Evolutionary conservation across 495 filamentous ascomycete species (phyloP), one percentile per base, ranked within the genome.

Genomic region (Lichenothelia convexa): DNA sequence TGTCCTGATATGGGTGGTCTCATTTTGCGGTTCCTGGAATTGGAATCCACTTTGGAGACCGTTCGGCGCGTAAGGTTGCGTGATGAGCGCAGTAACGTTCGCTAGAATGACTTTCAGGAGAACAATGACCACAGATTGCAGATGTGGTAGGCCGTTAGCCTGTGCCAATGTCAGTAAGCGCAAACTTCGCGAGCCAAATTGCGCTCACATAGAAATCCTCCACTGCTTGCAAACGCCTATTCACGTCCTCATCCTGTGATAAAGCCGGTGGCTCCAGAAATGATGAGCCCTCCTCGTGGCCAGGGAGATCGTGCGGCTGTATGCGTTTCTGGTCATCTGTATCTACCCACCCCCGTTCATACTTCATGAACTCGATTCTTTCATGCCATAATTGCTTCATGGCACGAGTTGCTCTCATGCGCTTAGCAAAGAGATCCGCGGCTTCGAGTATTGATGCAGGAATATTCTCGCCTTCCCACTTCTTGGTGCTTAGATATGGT

Each of bases 381-480:
- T 93, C 87, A 45, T 91, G 74, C 89, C 89, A 97, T 22, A 97
- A 61, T 55, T 97, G 91, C 34, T 76, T 71, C 63, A 89, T 89
- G 1, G 83, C 81, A 36, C 91, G 62, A 0, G 82, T 87, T 67
- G 86, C 92, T 41, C 86, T 68, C 47, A 93, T 85, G 35, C 91
- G 68, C 29, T 67, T 78, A 2, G 84, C 79, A 50, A 97, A 97
- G 2, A 97, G 62, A 43, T 80, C 78, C 5, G 89, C 89, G n/a
- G 91, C 89, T 53, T 97, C 89, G 13, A 92, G 67, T 38, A 97
- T 94, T 8, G 82, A 91, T 13, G 78, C 76, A 21, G 85, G 85
- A 4, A 97, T 78, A 47, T 93, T 87, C 36, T 77, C 79, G 3
- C 84, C 87, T 51, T 85, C 77, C 83, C 87, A 93, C 48, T 67